phyloP scores from a whole-genome alignment of 1,139 yeast species.

The Pichia sp. region DNA sequence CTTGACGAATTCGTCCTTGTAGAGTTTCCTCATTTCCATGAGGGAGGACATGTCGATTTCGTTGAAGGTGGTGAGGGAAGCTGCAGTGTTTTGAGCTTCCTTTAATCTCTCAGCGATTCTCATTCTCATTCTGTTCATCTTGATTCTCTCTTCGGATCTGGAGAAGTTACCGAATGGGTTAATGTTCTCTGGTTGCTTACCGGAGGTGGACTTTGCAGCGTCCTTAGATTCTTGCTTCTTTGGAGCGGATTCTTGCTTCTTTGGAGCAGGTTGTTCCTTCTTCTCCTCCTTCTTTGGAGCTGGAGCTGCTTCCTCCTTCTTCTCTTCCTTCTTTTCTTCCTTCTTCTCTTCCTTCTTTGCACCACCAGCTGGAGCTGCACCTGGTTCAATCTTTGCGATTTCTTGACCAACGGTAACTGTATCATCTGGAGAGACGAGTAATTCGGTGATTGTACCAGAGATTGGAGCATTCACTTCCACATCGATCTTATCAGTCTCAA shows the following conservation, averaged over 20 bases:
- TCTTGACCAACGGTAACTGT: slow-evolving; percentile 97
- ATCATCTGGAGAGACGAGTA: slow-evolving; percentile 79
- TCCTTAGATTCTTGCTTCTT: slow-evolving; percentile 27
- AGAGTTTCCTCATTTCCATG: slow-evolving; percentile 90
- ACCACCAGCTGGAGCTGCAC: slow-evolving; percentile 72
- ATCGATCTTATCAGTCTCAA: slow-evolving; percentile 97
- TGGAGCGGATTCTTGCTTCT: slow-evolving; percentile 16
- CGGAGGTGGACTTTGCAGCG: slow-evolving; percentile 26
- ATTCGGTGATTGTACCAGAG: slow-evolving; percentile 81
- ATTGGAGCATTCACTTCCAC: slow-evolving; percentile 95
- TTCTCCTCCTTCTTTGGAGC: slow-evolving; percentile 47
- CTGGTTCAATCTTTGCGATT: slow-evolving; percentile 81
- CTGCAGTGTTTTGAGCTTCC: slow-evolving; percentile 99
- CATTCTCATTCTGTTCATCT: slow-evolving; percentile 99
- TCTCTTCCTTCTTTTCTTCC: slow-evolving; percentile 23
- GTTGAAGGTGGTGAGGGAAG: slow-evolving; percentile 95
- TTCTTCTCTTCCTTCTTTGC: slow-evolving; percentile 33
- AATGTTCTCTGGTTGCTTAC: slow-evolving; percentile 30
- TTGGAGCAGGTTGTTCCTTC: slow-evolving; percentile 16
- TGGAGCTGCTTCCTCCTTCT: slow-evolving; percentile 27
- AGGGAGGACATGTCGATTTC: slow-evolving; percentile 95
- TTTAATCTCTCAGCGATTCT: slow-evolving; percentile 99
- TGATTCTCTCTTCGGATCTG: slow-evolving; percentile 85
- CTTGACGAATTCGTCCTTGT: slow-evolving; percentile 94
- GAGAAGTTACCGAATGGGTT: slow-evolving; percentile 55